These are phyloP conservation scores for Blastobotrys indianensis DNA, from an alignment of 1,139 yeast species.

Conservation along the genomic window DNA sequence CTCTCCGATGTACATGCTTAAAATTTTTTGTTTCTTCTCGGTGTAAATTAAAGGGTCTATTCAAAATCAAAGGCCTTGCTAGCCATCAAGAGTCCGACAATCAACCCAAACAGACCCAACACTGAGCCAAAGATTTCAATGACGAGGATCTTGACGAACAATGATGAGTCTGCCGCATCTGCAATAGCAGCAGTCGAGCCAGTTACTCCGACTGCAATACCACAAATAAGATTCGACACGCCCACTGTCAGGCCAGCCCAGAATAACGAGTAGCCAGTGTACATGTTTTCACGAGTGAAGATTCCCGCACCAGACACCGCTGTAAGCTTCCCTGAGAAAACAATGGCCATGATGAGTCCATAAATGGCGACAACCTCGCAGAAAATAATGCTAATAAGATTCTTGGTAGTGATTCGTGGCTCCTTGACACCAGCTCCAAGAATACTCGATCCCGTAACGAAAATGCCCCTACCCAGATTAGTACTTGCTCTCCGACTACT, in stretches of 20 bases:
- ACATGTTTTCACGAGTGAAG: slow-evolving; percentile 76
- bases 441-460: slow-evolving; percentile 89
- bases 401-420: slow-evolving; percentile 95
- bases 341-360: slow-evolving; percentile 97
- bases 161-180: slow-evolving; percentile 94
- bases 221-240: slow-evolving; percentile 86
- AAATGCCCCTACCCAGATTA: slow-evolving; percentile 56
- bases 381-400: slow-evolving; percentile 91
- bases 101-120: slow-evolving; percentile 79
- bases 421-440: slow-evolving; percentile 98
- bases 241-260: slow-evolving; percentile 99
- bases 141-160: slow-evolving; percentile 92
- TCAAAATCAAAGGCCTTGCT: slow-evolving; percentile 83
- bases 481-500: not conserved
- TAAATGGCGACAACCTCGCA: slow-evolving; percentile 99
- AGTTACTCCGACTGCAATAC: slow-evolving; percentile 94
- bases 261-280: slow-evolving; percentile 85
- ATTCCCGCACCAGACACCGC: slow-evolving; percentile 56
- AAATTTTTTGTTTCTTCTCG: not conserved
- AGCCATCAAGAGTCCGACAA: slow-evolving; percentile 95
- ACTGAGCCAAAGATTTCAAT: slow-evolving; percentile 97
- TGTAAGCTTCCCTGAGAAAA: slow-evolving; percentile 85
- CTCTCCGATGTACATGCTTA: too few relatives aligned
- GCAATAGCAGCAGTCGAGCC: slow-evolving; percentile 98
- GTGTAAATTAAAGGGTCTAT: slow-evolving; percentile 11